Percentiles rank a stretch among this genome's conserved stretches.
Evolutionary conservation across 805 yeast species (phyloP).

Genomic region (Zygotorulaspora florentina): DNA sequence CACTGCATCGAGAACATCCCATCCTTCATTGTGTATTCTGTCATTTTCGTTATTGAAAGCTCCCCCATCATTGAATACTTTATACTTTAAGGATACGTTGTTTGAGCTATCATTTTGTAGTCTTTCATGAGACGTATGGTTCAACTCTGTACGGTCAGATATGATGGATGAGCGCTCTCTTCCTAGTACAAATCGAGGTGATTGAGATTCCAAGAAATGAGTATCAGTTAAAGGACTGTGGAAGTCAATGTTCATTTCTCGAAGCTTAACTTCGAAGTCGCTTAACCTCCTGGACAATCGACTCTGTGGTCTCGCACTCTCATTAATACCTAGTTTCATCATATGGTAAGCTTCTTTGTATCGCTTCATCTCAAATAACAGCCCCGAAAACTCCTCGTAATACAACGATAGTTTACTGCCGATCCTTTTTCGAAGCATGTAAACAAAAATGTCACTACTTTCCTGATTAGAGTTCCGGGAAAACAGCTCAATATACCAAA

Average conservation of each 20-base stretch:
- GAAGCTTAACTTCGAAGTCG: slow-evolving; percentile 14
- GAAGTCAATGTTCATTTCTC: slow-evolving; percentile 12
- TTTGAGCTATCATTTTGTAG: background rate
- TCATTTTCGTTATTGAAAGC: slow-evolving; percentile 3
- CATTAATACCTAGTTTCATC: slow-evolving; percentile 37
- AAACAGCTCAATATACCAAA: slow-evolving; percentile 54
- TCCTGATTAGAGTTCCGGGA: slow-evolving; percentile 48
- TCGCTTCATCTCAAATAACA: slow-evolving; percentile 15
- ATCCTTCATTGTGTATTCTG: slow-evolving; percentile 16
- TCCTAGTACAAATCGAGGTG: slow-evolving; percentile 13
- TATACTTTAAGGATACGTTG: slow-evolving; percentile 2
- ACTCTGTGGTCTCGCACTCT: slow-evolving; percentile 60
- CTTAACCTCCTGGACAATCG: slow-evolving; percentile 35
- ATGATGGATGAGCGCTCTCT: slow-evolving; percentile 10
- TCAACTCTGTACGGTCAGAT: background rate
- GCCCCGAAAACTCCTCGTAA: slow-evolving; percentile 75
- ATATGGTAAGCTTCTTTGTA: slow-evolving; percentile 18
- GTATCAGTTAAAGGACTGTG: slow-evolving; percentile 2
- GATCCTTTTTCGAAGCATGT: slow-evolving; percentile 64
- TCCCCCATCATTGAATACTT: slow-evolving; percentile 8
- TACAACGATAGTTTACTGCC: slow-evolving; percentile 64
- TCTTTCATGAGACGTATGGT: background rate
- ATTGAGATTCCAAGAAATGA: slow-evolving; percentile 4
- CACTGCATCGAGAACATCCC: slow-evolving; percentile 50
- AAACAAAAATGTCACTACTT: slow-evolving; percentile 66